phyloP scores from a whole-genome alignment of 257 asterid genomes.

The Nicotiana attenuata region DNA sequence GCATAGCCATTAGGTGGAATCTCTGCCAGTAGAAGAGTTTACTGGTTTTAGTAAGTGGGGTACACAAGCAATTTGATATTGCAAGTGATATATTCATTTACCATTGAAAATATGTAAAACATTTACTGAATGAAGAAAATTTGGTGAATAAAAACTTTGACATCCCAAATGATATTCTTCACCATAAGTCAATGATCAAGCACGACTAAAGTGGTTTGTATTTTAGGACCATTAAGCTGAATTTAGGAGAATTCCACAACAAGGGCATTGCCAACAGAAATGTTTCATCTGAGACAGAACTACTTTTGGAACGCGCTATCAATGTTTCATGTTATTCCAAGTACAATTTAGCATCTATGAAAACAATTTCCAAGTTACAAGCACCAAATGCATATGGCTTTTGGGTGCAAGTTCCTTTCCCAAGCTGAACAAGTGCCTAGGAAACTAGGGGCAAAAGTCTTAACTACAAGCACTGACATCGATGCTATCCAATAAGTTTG shows the following conservation, averaged over 20 bases:
- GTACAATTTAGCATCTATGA: constrained; percentile 4
- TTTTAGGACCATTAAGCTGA: not conserved
- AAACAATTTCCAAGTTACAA: not conserved
- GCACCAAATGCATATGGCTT: constrained; percentile 8
- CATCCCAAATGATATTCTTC: not conserved
- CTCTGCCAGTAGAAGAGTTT: not conserved
- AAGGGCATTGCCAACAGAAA: not conserved
- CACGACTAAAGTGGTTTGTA: not conserved
- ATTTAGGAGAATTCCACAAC: not conserved
- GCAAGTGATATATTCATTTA: too few relatives aligned
- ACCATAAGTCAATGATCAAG: not conserved
- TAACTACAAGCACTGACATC: not conserved
- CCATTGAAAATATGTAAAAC: too few relatives aligned
- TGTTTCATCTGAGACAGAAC: not conserved
- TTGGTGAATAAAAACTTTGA: not conserved
- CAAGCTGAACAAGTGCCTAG: not conserved
- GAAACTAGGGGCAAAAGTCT: not conserved
- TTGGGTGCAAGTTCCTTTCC: not conserved
- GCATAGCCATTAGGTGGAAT: not conserved
- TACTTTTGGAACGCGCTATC: not conserved
- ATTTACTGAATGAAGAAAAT: not conserved
- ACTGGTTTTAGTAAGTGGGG: too few relatives aligned
- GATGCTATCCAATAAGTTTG: constrained; percentile 9
- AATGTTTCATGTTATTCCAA: not conserved
- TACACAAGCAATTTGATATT: too few relatives aligned